Conservation (phyloP, 1,284 basidiomycete species). For the Singerocomus inundabilis region DNA sequence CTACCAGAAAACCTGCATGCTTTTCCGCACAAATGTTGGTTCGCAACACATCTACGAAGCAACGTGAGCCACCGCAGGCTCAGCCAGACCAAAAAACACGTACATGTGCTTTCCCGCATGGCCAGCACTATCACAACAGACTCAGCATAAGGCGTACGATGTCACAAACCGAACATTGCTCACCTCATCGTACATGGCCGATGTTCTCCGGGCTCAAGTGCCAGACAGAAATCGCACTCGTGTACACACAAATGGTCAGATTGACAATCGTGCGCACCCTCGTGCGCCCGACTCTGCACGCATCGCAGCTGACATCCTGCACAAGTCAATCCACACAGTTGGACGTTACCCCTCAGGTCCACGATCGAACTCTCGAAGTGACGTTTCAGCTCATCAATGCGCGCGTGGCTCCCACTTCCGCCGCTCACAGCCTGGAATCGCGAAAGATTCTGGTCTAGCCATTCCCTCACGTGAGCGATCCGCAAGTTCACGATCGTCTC, state of each 20-base stretch:
- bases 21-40: slow-evolving; percentile 51
- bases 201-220: slow-evolving; percentile 30
- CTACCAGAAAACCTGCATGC: slow-evolving; percentile 43
- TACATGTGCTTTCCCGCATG: slow-evolving; percentile 55
- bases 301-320: slow-evolving; percentile 48
- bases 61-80: not conserved
- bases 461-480: slow-evolving; percentile 45
- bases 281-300: slow-evolving; percentile 44
- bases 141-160: not conserved
- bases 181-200: slow-evolving; percentile 46
- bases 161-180: slow-evolving; percentile 15
- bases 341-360: slow-evolving; percentile 44
- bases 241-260: slow-evolving; percentile 47
- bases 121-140: slow-evolving; percentile 43
- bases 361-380: slow-evolving; percentile 41
- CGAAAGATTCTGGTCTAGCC: slow-evolving; percentile 48
- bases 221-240: slow-evolving; percentile 43
- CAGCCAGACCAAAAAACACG: slow-evolving; percentile 7
- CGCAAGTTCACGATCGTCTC: slow-evolving; percentile 40
- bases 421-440: slow-evolving; percentile 39
- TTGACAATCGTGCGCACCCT: slow-evolving; percentile 46
- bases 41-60: slow-evolving; percentile 44
- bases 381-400: slow-evolving; percentile 47
- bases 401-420: slow-evolving; percentile 33
- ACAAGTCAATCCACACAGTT: slow-evolving; percentile 51